phyloP scores from a whole-genome alignment of 2,329 filamentous ascomycete species.

The Teratosphaeria viscida region DNA sequence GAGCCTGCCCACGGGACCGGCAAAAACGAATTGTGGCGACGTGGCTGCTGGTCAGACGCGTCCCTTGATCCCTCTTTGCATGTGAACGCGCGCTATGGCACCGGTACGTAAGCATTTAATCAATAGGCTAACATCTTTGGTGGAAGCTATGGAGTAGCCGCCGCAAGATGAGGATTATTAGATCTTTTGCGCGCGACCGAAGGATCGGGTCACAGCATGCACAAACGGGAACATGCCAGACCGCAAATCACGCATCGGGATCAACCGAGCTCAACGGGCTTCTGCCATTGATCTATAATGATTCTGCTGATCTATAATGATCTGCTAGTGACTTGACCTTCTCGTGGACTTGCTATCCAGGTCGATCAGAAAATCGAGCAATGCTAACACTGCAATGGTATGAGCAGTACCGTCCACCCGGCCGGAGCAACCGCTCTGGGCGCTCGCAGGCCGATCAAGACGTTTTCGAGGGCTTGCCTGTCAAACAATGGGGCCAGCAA shows the following conservation, averaged over 20 bases:
- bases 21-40: neutral
- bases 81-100: neutral
- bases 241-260: neutral
- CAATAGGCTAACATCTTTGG: neutral
- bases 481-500: slow-evolving; percentile 73
- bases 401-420: slow-evolving; percentile 44
- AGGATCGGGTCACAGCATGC: neutral
- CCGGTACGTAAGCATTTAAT: neutral
- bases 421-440: slow-evolving; percentile 41
- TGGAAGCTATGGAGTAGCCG: neutral
- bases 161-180: neutral
- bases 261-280: neutral
- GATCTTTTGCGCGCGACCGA: neutral
- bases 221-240: neutral
- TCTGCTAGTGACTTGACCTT: neutral
- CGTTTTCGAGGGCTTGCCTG: slow-evolving; percentile 64
- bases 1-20: neutral
- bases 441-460: slow-evolving; percentile 49
- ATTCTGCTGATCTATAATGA: neutral
- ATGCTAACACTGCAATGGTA: slow-evolving; percentile 9
- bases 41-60: neutral
- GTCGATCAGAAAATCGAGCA: neutral
- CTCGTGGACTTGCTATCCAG: neutral
- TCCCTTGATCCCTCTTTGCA: neutral
- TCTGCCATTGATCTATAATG: neutral